A percentile compares a stretch with the other conserved stretches of the same genome.
These are phyloP conservation scores for Suillus spraguei DNA, from an alignment of 768 basidiomycete species.

Conservation along the genomic window DNA sequence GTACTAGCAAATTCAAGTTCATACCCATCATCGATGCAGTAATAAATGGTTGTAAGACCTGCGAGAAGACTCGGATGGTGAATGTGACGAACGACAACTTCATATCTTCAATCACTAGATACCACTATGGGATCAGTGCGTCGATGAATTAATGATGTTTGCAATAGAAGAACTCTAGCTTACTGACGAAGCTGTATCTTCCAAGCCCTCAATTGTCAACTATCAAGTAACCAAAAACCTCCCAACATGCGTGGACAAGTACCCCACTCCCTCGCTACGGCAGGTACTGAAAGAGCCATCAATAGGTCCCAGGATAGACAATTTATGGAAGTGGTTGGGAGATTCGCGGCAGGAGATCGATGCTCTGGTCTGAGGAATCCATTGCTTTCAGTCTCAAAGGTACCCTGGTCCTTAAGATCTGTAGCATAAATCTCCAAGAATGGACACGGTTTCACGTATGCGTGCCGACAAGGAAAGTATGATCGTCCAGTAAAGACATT, in stretches of 20 bases:
- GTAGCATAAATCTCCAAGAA: constrained; percentile 41
- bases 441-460: constrained; percentile 38
- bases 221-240: constrained; percentile 35
- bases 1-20: too few relatives aligned
- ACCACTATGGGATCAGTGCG: too few relatives aligned
- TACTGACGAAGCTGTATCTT: background rate
- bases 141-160: too few relatives aligned
- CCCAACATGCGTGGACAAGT: constrained; percentile 43
- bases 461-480: constrained; percentile 35
- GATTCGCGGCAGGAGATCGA: constrained; percentile 5
- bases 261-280: constrained; percentile 44
- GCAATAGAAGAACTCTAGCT: background rate
- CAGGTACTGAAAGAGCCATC: constrained; percentile 26
- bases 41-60: background rate
- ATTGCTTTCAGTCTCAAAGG: constrained; percentile 29
- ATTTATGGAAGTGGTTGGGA: constrained; percentile 32
- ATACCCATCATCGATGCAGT: too few relatives aligned
- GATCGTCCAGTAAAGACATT: constrained; percentile 50
- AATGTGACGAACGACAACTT: background rate
- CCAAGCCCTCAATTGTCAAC: constrained; percentile 31
- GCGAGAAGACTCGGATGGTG: background rate
- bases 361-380: constrained; percentile 24
- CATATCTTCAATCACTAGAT: background rate
- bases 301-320: constrained; percentile 37
- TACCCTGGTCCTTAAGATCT: constrained; percentile 49